Conservation (phyloP, 768 basidiomycete species). For the Boletales sp. region DNA sequence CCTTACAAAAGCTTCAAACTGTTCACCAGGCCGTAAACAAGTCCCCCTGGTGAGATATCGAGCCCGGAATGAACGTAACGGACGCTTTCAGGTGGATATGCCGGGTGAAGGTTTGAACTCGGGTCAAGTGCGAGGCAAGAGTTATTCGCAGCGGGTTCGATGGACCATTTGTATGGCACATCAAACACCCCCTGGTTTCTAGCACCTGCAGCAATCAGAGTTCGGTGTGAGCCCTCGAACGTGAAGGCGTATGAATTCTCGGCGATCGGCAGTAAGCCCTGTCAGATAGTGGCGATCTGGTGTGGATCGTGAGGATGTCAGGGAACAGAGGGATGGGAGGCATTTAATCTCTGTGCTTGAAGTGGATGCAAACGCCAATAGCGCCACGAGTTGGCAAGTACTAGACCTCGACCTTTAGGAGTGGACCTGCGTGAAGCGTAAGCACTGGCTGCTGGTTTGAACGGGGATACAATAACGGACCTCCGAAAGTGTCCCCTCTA, state of each 20-base stretch:
- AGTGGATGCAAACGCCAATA: conserved; percentile 53
- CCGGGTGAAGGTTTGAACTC: conserved; percentile 54
- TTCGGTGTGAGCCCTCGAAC: conserved; percentile 44
- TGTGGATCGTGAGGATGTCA: conserved; percentile 40
- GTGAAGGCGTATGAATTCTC: conserved; percentile 60
- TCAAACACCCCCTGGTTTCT: conserved; percentile 56
- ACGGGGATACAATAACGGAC: conserved; percentile 25
- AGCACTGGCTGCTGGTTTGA: too few relatives aligned
- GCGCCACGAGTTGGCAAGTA: conserved; percentile 51
- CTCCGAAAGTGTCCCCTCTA: conserved; percentile 60
- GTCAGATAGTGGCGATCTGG: conserved; percentile 31
- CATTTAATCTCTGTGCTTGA: conserved; percentile 40
- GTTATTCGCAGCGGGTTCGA: conserved; percentile 46
- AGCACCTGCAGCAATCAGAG: conserved; percentile 37
- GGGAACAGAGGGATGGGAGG: conserved; percentile 61
- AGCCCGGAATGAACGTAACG: conserved; percentile 56
- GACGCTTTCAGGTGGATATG: conserved; percentile 38
- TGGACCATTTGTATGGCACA: conserved; percentile 54
- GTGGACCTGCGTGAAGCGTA: conserved; percentile 5
- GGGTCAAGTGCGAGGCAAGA: conserved; percentile 56
- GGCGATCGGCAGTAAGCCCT: conserved; percentile 49
- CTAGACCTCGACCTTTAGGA: conserved; percentile 41
- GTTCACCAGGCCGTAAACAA: conserved; percentile 71
- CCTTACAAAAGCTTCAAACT: conserved; percentile 72
- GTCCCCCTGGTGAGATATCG: conserved; percentile 64